These are phyloP conservation scores for Podosphaera xanthii DNA, from an alignment of 2,329 filamentous ascomycete genomes.

Conservation along the genomic window DNA sequence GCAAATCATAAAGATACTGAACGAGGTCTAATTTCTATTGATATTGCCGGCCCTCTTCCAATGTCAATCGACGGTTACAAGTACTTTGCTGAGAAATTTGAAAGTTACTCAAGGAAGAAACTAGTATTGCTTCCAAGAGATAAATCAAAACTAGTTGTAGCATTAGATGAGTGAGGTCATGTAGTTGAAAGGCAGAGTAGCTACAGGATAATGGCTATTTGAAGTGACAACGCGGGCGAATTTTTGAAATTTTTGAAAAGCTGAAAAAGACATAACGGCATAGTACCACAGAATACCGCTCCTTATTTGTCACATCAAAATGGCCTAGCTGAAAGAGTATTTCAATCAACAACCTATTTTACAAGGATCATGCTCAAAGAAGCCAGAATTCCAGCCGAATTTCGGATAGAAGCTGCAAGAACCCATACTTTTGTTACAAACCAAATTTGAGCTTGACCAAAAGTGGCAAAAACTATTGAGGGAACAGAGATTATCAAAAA, in stretches of 20 bases:
- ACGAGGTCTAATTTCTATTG: not conserved
- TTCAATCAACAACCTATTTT: not conserved
- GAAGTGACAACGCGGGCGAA: too few relatives aligned
- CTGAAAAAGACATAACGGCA: not conserved
- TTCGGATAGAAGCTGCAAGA: not conserved
- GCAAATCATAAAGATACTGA: not conserved
- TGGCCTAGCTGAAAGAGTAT: not conserved
- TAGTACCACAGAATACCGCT: not conserved
- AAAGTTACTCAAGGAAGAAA: not conserved
- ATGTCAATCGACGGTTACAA: not conserved
- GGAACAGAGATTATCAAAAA: not conserved
- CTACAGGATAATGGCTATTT: too few relatives aligned
- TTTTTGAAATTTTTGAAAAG: not conserved
- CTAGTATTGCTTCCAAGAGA: not conserved
- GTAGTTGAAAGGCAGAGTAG: not conserved
- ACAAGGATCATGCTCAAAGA: not conserved
- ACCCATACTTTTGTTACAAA: not conserved
- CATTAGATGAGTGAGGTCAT: not conserved
- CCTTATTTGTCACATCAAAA: not conserved
- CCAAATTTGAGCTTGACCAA: not conserved
- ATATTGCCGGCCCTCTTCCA: not conserved
- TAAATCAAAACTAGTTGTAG: not conserved
- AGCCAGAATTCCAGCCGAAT: not conserved
- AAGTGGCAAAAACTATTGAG: not conserved
- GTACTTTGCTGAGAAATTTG: not conserved